Percentiles rank a stretch among this genome's conserved stretches.
Conservation (phyloP, 176 grass and related monocot species). For the Triticum timopheevii region DNA sequence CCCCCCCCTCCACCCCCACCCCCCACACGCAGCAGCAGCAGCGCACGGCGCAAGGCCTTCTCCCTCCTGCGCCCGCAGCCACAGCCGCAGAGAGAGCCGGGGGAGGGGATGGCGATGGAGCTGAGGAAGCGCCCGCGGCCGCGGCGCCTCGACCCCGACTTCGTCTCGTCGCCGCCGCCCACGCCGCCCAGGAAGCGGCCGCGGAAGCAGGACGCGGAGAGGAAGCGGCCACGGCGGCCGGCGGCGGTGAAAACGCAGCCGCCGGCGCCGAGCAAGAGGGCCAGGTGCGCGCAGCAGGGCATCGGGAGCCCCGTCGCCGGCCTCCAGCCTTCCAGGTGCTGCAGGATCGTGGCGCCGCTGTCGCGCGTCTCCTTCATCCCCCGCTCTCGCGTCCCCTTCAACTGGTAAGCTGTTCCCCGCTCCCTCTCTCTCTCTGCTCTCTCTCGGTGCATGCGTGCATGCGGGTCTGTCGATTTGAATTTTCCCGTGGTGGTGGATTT, state of each 20-base stretch:
- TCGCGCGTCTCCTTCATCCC: constrained; percentile 34
- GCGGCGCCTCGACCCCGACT: constrained; percentile 41
- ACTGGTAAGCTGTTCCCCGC: constrained; percentile 41
- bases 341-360: neutral
- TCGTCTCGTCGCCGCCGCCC: constrained; percentile 34
- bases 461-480: neutral
- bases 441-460: neutral
- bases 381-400: constrained; percentile 53
- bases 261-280: constrained; percentile 25
- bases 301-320: constrained; percentile 35
- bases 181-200: constrained; percentile 32
- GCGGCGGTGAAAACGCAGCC: neutral
- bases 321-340: constrained; percentile 33
- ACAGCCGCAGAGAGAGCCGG: constrained; percentile 5
- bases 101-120: constrained; percentile 31
- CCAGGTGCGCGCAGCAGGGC: neutral
- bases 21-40: neutral
- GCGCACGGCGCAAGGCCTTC: constrained; percentile 38
- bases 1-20: no score
- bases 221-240: neutral
- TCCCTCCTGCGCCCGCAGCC: constrained; percentile 40
- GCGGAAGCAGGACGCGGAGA: constrained; percentile 13
- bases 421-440: neutral
- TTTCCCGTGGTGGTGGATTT: neutral
- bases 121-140: constrained; percentile 45